Conservation (phyloP, 805 yeast genomes). For the Wickerhamomyces silvicola region DNA sequence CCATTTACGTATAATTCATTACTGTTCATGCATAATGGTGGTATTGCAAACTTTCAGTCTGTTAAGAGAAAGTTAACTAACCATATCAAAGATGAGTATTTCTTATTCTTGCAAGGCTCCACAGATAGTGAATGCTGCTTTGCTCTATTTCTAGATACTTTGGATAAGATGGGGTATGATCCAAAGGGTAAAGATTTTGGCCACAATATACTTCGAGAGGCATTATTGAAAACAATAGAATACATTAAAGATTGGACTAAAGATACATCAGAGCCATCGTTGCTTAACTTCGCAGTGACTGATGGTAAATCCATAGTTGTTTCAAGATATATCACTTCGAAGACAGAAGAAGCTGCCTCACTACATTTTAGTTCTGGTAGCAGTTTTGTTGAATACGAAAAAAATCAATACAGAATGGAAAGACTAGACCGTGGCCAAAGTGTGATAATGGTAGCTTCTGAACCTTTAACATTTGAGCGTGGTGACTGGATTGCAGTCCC, state of each 20-base stretch:
- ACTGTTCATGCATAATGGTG: slow-evolving; percentile 98
- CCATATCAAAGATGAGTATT: slow-evolving; percentile 74
- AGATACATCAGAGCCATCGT: slow-evolving; percentile 70
- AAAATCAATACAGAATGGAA: slow-evolving; percentile 93
- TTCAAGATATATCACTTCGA: slow-evolving; percentile 81
- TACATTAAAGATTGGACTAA: slow-evolving; percentile 75
- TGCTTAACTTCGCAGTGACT: slow-evolving; percentile 90
- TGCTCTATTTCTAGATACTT: slow-evolving; percentile 76
- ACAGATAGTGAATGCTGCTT: slow-evolving; percentile 96
- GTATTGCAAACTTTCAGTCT: slow-evolving; percentile 61
- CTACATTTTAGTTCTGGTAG: slow-evolving; percentile 93
- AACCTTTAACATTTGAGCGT: slow-evolving; percentile 92
- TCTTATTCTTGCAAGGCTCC: slow-evolving; percentile 79
- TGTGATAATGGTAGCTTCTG: slow-evolving; percentile 94
- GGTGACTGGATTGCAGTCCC: slow-evolving; percentile 98
- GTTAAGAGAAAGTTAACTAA: slow-evolving; percentile 70
- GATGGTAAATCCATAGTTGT: slow-evolving; percentile 87
- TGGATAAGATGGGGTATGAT: slow-evolving; percentile 69
- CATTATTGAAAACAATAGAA: slow-evolving; percentile 68
- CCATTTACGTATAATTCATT: slow-evolving; percentile 84
- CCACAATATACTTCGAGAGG: slow-evolving; percentile 54
- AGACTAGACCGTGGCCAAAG: slow-evolving; percentile 87
- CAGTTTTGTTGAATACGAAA: slow-evolving; percentile 79
- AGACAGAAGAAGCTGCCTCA: slow-evolving; percentile 93
- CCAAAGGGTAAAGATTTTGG: slow-evolving; percentile 48